These are phyloP conservation scores for Mycena indigotica DNA, from an alignment of 768 basidiomycete species.

Conservation along the genomic window DNA sequence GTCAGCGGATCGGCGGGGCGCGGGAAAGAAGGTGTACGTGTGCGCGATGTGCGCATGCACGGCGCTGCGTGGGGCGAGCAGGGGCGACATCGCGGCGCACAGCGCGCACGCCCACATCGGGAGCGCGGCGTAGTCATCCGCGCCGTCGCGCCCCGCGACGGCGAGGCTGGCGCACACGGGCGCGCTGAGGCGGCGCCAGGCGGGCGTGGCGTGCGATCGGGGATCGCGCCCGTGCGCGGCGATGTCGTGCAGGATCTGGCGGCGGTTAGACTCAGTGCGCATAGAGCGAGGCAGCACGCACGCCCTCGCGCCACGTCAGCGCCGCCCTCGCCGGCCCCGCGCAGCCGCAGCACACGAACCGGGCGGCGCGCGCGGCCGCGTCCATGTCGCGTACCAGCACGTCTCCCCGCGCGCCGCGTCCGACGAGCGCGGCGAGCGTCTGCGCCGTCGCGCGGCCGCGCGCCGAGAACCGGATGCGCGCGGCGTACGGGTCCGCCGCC, in stretches of 20 bases:
- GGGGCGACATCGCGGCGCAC: not conserved
- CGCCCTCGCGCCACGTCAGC: constrained; percentile 4
- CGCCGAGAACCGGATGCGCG: not conserved
- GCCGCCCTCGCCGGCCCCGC: not conserved
- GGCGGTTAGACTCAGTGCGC: not conserved
- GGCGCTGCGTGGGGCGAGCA: not conserved
- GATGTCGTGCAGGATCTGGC: not conserved
- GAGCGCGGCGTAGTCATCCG: not conserved
- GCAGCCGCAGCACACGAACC: constrained; percentile 4
- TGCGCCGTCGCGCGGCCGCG: not conserved
- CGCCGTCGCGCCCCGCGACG: not conserved
- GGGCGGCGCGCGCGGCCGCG: not conserved
- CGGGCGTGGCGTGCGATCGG: not conserved
- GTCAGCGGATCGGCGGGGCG: not conserved
- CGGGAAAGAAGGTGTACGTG: not conserved
- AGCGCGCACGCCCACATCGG: not conserved
- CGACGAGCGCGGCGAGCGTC: not conserved
- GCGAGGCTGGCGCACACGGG: no score
- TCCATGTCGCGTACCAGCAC: constrained; percentile 1
- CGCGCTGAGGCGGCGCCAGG: not conserved
- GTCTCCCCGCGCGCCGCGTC: not conserved
- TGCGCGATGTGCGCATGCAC: not conserved
- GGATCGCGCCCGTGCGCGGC: not conserved
- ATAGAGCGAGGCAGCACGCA: not conserved
- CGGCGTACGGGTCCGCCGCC: not conserved